A percentile compares a stretch with the other conserved stretches of the same genome.
Conservation (phyloP, 225 moss, liverwort and hornwort species). For the Takakia lepidozioides region DNA sequence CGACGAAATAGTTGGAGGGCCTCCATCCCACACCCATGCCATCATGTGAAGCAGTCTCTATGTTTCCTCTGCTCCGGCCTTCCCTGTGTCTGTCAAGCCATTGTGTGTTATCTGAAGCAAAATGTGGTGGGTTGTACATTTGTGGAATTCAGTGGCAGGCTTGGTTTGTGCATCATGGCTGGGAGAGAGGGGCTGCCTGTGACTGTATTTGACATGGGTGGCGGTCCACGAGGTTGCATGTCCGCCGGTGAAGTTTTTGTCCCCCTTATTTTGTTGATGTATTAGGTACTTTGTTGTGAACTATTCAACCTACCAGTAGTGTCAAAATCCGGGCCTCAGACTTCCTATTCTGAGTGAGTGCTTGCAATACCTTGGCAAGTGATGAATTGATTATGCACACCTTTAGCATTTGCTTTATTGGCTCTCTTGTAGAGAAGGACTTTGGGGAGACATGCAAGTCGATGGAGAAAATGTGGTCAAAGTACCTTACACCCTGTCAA, state of each 20-base stretch:
- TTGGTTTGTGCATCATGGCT: conserved; percentile 75
- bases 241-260: conserved; percentile 92
- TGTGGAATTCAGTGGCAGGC: conserved; percentile 63
- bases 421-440: no score
- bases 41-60: not conserved
- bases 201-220: conserved; percentile 71
- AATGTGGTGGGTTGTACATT: conserved; percentile 3
- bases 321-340: no score
- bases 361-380: no score
- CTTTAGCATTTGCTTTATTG: no score
- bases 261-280: no score
- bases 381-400: no score
- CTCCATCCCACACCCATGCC: not conserved
- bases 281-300: no score
- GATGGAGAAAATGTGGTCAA: no score
- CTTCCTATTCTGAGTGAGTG: no score
- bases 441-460: no score
- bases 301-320: no score
- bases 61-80: not conserved
- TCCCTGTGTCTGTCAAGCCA: not conserved
- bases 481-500: no score
- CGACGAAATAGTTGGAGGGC: not conserved
- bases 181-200: conserved; percentile 67
- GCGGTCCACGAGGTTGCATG: conserved; percentile 92
- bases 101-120: not conserved